Conservation (phyloP, 306 rosid species). For the Sicyos baderoa region DNA sequence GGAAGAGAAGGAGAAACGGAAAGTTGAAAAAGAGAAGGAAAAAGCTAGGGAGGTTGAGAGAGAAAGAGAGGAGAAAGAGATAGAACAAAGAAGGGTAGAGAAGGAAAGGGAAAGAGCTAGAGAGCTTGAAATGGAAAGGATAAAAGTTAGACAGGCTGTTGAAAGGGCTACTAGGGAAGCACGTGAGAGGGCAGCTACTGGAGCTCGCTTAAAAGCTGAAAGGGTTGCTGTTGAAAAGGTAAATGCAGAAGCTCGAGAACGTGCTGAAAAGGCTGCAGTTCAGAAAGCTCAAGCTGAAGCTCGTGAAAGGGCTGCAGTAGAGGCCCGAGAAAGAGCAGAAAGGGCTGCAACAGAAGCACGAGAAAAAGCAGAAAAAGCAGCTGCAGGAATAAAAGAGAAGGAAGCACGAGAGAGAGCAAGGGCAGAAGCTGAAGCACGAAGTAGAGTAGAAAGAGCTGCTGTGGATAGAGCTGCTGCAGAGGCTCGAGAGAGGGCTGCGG, state of each 20-base stretch:
- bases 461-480: slow-evolving; percentile 80
- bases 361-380: slow-evolving; percentile 56
- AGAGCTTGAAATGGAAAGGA: slow-evolving; percentile 57
- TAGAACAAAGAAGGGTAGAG: slow-evolving; percentile 58
- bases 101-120: slow-evolving; percentile 34
- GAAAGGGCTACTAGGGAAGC: slow-evolving; percentile 99
- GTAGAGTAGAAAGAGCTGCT: slow-evolving; percentile 69
- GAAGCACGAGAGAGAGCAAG: slow-evolving; percentile 38
- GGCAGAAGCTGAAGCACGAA: slow-evolving; percentile 63
- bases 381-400: slow-evolving; percentile 36
- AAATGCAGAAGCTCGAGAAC: slow-evolving; percentile 80
- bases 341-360: slow-evolving; percentile 76
- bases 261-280: slow-evolving; percentile 97
- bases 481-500: slow-evolving; percentile 73
- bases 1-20: slow-evolving; percentile 42
- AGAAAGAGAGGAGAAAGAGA: slow-evolving; percentile 75
- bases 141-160: slow-evolving; percentile 74
- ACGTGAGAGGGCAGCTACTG: slow-evolving; percentile 87
- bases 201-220: slow-evolving; percentile 75
- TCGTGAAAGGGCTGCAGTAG: slow-evolving; percentile 92
- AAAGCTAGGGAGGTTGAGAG: slow-evolving; percentile 35
- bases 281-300: slow-evolving; percentile 97
- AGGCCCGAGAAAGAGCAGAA: slow-evolving; percentile 79
- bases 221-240: slow-evolving; percentile 72
- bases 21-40: slow-evolving; percentile 31